Base-by-base conservation (phyloP, 2,329 filamentous ascomycete genomes). In the Aspergillus candidus region DNA sequence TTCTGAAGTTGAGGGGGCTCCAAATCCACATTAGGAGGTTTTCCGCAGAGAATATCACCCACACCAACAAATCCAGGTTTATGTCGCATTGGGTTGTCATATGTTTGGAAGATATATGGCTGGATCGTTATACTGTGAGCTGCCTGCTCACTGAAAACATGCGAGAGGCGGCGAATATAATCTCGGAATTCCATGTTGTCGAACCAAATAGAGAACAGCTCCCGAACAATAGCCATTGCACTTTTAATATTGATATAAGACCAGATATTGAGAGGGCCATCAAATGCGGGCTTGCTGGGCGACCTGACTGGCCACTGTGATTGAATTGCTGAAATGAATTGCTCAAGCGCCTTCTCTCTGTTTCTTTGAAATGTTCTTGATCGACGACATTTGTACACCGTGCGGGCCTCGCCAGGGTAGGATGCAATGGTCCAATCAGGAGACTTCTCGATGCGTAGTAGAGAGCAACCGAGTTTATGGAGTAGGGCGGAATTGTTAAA, bases 181-280 rank as follows among this genome's bases (percentile, higher is more conserved):
- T 43, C 4, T 13, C 41, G 18, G 29, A 65, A 52, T 4, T 51
- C 40, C 11, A 39, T 35, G 38, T 65, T 65, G 14, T 59, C 43
- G 36, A 49, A 56, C 58, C 60, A 63, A 3, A n/a, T 40, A n/a
- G 36, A 15, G 22, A 60, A 57, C 6, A 32, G 44, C 12, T n/a
- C 4, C 4, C 33, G 35, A 18, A 49, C 50, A 0, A 15, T 2
- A 7, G 11, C 6, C 49, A 58, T 55, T 8, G 44, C 49, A 29
- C 41, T 39, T n/a, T 44, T 8, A 12, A 49, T 4, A 22, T 22
- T 5, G 18, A 22, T 22, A 22, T 22, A 22, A 2, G 18, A 22
- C 2, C 18, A 4, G 18, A 22, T 22, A 22, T 22, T 4, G 18
- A 4, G 18, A 2, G 18, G 6, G 18, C 18, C 6, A 5, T 22